Percentiles rank a stretch among this genome's conserved stretches.
Evolutionary conservation across 2,329 filamentous ascomycete species (phyloP).

Genomic region (Balansia obtecta): DNA sequence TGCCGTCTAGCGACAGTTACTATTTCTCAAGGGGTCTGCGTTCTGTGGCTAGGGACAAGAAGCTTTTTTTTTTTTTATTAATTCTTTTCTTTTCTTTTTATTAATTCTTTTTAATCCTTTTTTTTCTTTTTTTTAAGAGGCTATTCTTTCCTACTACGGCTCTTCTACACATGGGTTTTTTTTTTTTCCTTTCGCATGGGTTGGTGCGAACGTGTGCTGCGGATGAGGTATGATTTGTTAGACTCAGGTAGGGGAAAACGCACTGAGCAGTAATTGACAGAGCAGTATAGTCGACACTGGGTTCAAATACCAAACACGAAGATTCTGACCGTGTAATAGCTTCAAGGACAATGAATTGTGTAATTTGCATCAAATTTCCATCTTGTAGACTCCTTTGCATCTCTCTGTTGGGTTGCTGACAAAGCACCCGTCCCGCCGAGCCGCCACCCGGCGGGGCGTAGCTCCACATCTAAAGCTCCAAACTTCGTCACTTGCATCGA

Average conservation of each 20-base stretch:
- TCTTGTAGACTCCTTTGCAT: background rate
- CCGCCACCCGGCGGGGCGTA: background rate
- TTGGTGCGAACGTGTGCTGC: background rate
- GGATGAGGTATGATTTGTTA: background rate
- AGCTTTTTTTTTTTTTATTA: too few species aligned
- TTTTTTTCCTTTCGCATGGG: background rate
- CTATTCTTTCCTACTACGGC: background rate
- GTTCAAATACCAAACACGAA: background rate
- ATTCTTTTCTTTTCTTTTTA: too few species aligned
- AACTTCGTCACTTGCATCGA: background rate
- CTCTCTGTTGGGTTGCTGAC: background rate
- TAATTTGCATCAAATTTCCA: background rate
- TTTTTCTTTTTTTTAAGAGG: too few species aligned
- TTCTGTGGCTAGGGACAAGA: too few species aligned
- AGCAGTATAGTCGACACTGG: background rate
- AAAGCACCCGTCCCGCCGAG: background rate
- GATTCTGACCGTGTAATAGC: background rate
- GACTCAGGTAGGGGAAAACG: background rate
- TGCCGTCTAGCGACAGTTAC: too few species aligned
- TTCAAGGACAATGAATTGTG: background rate
- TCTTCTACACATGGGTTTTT: background rate
- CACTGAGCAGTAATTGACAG: background rate
- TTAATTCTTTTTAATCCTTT: too few species aligned
- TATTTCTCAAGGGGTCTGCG: too few species aligned
- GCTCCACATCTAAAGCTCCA: background rate